Evolutionary conservation across 441 rosid genomes (phyloP).

Genomic region (Erodium texanum): DNA sequence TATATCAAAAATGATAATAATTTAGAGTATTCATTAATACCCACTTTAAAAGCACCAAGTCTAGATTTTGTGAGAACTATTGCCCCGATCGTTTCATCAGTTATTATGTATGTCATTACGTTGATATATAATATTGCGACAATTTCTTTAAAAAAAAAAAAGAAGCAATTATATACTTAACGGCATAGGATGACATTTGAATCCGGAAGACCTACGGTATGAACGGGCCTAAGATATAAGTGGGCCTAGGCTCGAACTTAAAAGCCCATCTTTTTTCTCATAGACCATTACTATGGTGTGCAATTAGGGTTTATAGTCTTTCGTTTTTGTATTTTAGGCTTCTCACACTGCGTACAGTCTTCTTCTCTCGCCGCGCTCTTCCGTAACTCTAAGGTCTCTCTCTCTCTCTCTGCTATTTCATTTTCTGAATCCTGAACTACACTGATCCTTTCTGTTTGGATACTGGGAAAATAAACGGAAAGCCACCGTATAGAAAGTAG

Average conservation of each 20-base stretch:
- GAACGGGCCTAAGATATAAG: neutral
- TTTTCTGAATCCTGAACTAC: neutral
- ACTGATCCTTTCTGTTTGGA: neutral
- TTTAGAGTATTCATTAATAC: too few species aligned
- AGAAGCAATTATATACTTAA: too few species aligned
- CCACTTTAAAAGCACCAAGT: too few species aligned
- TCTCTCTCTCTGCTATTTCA: neutral
- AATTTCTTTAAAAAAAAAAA: too few species aligned
- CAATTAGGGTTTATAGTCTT: neutral
- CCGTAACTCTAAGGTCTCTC: neutral
- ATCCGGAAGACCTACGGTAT: too few species aligned
- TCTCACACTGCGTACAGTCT: neutral
- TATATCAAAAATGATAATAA: too few species aligned
- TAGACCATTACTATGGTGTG: neutral
- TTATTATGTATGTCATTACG: too few species aligned
- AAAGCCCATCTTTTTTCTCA: neutral
- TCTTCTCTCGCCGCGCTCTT: neutral
- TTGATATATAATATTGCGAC: too few species aligned
- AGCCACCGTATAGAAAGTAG: too few species aligned
- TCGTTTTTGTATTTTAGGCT: neutral
- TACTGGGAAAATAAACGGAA: neutral
- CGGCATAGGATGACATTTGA: too few species aligned
- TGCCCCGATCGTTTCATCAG: too few species aligned
- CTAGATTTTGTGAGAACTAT: too few species aligned
- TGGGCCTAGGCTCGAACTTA: neutral